A percentile compares a stretch with the other conserved stretches of the same genome.
These are phyloP conservation scores for Deinandra increscens DNA, from an alignment of 129 eudicot genomes.

Conservation along the genomic window DNA sequence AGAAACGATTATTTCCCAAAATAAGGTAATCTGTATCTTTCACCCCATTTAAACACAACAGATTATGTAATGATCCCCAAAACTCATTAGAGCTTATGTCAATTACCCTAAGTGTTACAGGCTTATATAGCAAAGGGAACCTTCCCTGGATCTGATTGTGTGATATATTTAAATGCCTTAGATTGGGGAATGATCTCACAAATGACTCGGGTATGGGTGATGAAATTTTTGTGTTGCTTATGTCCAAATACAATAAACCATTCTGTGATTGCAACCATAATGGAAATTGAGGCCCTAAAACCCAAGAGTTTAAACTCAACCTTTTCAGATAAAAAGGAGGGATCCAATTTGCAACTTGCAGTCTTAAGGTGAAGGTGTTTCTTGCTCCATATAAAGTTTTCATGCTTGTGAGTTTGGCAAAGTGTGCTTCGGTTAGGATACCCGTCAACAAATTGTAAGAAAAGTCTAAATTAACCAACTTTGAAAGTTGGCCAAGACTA, in stretches of 20 bases:
- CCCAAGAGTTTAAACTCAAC: neutral
- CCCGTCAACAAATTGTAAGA: conserved; percentile 23
- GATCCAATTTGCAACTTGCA: conserved; percentile 9
- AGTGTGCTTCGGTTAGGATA: conserved; percentile 11
- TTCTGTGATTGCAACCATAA: conserved; percentile 40
- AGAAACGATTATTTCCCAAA: neutral
- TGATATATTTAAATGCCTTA: conserved; percentile 21
- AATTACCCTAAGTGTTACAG: neutral
- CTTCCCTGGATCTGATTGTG: conserved; percentile 27
- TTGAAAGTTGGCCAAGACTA: conserved; percentile 19
- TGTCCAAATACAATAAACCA: neutral
- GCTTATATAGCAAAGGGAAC: neutral
- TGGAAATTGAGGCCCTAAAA: conserved; percentile 22
- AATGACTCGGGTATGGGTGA: conserved; percentile 26
- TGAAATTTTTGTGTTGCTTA: conserved; percentile 24
- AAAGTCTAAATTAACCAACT: conserved; percentile 13
- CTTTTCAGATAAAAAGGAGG: neutral
- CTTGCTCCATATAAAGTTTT: neutral
- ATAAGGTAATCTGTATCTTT: neutral
- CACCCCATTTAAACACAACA: neutral
- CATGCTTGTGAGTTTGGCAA: conserved; percentile 12
- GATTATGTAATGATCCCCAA: neutral
- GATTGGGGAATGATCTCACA: conserved; percentile 22
- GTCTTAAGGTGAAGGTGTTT: neutral
- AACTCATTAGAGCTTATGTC: neutral